A percentile compares a stretch with the other conserved stretches of the same genome.
Evolutionary conservation across 768 basidiomycete species (phyloP).

Genomic region (Cubamyces lactineus): DNA sequence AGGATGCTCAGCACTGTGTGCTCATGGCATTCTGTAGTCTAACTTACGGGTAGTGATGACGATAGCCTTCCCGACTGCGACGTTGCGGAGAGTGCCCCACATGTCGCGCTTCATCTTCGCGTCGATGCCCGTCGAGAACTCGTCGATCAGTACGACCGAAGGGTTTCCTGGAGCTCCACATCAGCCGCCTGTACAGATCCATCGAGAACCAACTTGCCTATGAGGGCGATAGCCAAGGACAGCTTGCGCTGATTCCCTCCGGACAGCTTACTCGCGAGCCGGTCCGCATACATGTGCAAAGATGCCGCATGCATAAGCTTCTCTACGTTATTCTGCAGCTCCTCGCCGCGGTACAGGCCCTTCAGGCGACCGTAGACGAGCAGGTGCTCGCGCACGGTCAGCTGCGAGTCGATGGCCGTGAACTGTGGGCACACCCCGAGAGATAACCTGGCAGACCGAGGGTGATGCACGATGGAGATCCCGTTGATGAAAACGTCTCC

Average conservation of each 20-base stretch:
- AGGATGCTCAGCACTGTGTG: no score
- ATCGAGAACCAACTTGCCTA: conserved; percentile 44
- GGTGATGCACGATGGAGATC: conserved; percentile 64
- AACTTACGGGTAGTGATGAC: conserved; percentile 71
- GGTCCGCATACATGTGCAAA: conserved; percentile 62
- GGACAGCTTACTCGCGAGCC: conserved; percentile 73
- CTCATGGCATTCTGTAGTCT: no score
- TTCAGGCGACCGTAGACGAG: conserved; percentile 74
- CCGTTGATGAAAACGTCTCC: conserved; percentile 74
- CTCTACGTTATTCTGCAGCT: conserved; percentile 57
- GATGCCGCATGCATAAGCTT: conserved; percentile 62
- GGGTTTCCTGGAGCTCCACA: conserved; percentile 59
- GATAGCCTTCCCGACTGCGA: conserved; percentile 69
- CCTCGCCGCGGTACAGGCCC: conserved; percentile 55
- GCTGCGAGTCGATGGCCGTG: conserved; percentile 77
- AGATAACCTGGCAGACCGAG: conserved; percentile 63
- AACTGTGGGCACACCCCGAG: conserved; percentile 87
- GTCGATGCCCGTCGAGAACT: conserved; percentile 83
- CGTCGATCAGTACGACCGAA: conserved; percentile 77
- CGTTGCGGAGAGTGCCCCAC: conserved; percentile 72
- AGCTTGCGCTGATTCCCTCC: conserved; percentile 83
- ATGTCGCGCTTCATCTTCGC: conserved; percentile 84
- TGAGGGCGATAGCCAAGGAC: conserved; percentile 74
- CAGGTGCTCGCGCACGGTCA: conserved; percentile 80
- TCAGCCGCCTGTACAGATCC: neutral